Percentiles rank a stretch among this genome's conserved stretches.
These are phyloP conservation scores for Thelonectria blattea DNA, from an alignment of 2,329 filamentous ascomycete genomes.

Conservation along the genomic window DNA sequence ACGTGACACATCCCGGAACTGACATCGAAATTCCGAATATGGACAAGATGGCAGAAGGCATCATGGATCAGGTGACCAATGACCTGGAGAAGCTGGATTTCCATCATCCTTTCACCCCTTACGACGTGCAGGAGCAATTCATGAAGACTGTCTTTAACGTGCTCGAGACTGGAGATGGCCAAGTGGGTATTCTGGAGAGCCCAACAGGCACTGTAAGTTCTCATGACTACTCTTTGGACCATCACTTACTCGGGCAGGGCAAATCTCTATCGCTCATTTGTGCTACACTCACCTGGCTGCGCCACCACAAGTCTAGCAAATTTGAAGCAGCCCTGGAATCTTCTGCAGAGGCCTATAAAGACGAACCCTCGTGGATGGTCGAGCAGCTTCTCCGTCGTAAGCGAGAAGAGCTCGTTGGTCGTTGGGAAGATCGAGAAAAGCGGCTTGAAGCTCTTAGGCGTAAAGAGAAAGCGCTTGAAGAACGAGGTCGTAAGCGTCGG, in stretches of 20 bases:
- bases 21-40: not conserved
- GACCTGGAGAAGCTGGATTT: conserved; percentile 62
- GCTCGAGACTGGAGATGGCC: conserved; percentile 71
- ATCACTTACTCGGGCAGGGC: conserved; percentile 57
- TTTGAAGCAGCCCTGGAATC: conserved; percentile 60
- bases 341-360: conserved; percentile 55
- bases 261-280: conserved; percentile 94
- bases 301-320: conserved; percentile 71
- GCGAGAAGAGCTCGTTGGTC: conserved; percentile 67
- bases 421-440: conserved; percentile 76
- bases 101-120: conserved; percentile 86
- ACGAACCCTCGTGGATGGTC: conserved; percentile 85
- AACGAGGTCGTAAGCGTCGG: conserved; percentile 54
- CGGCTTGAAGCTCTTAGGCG: conserved; percentile 70
- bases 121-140: conserved; percentile 85
- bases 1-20: not conserved
- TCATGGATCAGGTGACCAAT: conserved; percentile 27
- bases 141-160: conserved; percentile 85
- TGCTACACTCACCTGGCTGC: conserved; percentile 87
- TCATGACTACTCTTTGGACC: not conserved
- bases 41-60: conserved; percentile 29
- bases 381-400: conserved; percentile 76
- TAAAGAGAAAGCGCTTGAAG: conserved; percentile 64
- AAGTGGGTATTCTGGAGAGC: conserved; percentile 88
- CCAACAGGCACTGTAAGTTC: conserved; percentile 76